These are phyloP conservation scores for Thelonectria blattea DNA, from an alignment of 2,329 filamentous ascomycete genomes.

Conservation along the genomic window DNA sequence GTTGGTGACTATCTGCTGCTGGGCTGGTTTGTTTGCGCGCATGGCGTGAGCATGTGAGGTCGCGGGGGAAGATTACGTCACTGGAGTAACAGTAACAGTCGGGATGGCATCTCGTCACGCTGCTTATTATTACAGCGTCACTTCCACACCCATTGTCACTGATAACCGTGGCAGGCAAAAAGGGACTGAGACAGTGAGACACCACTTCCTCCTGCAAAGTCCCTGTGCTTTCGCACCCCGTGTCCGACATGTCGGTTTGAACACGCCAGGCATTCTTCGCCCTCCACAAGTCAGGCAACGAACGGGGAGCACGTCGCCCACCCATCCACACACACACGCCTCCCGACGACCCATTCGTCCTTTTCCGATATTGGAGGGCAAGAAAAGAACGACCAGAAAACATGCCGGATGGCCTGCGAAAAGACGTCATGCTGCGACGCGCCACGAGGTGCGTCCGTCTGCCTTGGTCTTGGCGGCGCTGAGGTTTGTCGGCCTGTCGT, in stretches of 20 bases:
- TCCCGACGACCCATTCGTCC: not conserved
- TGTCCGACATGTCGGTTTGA: not conserved
- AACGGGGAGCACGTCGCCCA: conserved; percentile 1
- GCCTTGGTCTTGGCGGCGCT: not conserved
- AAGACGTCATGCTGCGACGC: conserved; percentile 15
- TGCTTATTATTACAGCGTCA: not conserved
- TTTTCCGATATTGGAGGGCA: not conserved
- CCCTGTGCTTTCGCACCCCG: not conserved
- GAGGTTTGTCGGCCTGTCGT: conserved; percentile 1
- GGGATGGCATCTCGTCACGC: conserved; percentile 6
- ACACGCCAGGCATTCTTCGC: conserved; percentile 2
- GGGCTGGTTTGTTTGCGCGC: not conserved
- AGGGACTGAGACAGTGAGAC: not conserved
- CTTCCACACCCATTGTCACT: not conserved
- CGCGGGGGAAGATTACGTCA: conserved; percentile 16
- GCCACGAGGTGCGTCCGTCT: not conserved
- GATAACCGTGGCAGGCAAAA: not conserved
- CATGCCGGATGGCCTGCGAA: not conserved
- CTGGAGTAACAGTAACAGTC: conserved; percentile 1
- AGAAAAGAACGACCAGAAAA: not conserved
- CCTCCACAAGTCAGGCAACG: conserved; percentile 16
- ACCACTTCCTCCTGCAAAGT: not conserved
- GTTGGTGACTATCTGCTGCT: not conserved
- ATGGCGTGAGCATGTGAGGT: conserved; percentile 10
- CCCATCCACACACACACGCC: not conserved